Evolutionary conservation across 2,329 filamentous ascomycete species (phyloP), one percentile per base, ranked within the genome.

Genomic region (Parastagonospora avenae): DNA sequence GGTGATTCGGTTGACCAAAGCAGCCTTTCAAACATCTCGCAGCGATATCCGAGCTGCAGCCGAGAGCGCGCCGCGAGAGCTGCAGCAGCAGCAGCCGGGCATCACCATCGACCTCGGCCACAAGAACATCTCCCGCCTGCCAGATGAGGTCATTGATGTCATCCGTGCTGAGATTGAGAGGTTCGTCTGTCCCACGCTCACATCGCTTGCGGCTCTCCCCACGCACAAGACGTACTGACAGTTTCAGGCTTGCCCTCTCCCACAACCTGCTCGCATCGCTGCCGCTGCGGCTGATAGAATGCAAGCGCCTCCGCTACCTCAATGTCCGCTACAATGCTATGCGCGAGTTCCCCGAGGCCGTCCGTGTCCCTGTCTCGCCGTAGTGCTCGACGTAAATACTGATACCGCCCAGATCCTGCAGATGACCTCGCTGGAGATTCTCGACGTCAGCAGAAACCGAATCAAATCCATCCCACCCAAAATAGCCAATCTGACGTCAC

Each of bases 371-470:
- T 46, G 30, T 27, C 45, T 31, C 38, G 36, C 14, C 42, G 14
- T n/a, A 12, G 14, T 15, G 11, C 28, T 39, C 14, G 37, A 43
- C 32, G 4, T 16, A 15, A 37, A 31, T 52, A 38, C 48, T 64
- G 43, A 59, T 57, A 27, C 38, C 16, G 32, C 31, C n/a, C 68
- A 96, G 92, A 84, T 97, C 51, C 92, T 93, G 71, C 87, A 92
- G 72, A 82, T 97, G 55, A 87, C 85, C 45, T 89, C 91, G 30
- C 83, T 97, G 48, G 92, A 97, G 75, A 96, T 97, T 52, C 83
- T 97, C 54, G 93, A 97, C 75, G 82, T 97, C 47, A 92, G 92
- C 71, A 85, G 90, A 63, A 97, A 97, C 71, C 91, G 89, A 71
- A 86, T 97, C 54, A 84, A 83, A 41, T 79, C 83, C 8, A 82